Conservation (phyloP, 495 filamentous ascomycete genomes). For the Hyphodiscus hymeniophilus region DNA sequence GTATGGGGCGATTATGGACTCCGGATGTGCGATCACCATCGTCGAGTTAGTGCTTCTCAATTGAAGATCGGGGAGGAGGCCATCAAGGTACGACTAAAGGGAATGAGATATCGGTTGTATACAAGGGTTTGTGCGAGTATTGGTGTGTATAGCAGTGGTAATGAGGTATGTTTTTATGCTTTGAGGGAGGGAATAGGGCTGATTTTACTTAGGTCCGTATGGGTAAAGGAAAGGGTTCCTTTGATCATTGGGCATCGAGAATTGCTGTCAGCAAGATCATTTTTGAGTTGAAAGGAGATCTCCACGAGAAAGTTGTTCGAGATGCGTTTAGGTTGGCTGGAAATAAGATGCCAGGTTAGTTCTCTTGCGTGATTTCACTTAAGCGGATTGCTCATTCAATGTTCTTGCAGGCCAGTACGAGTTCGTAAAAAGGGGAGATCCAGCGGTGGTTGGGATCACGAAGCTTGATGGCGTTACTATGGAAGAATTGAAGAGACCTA, state of each 20-base stretch:
- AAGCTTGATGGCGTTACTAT: constrained; percentile 79
- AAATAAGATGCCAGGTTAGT: constrained; percentile 88
- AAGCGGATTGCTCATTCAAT: neutral
- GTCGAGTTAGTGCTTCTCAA: constrained; percentile 77
- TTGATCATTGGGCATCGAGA: constrained; percentile 91
- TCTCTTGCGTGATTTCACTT: neutral
- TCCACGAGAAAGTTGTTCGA: constrained; percentile 89
- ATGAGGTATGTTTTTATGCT: constrained; percentile 52
- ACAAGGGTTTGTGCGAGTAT: constrained; percentile 85
- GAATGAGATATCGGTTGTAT: constrained; percentile 87
- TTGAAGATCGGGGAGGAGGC: constrained; percentile 86
- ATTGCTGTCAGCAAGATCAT: constrained; percentile 81
- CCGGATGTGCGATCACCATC: constrained; percentile 88
- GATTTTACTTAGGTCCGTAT: constrained; percentile 57
- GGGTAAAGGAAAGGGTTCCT: constrained; percentile 97
- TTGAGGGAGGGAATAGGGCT: neutral
- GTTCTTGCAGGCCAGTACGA: constrained; percentile 70
- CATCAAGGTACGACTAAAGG: constrained; percentile 79
- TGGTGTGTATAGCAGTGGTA: constrained; percentile 90
- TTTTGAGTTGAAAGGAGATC: constrained; percentile 81
- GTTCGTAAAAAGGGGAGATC: constrained; percentile 88
- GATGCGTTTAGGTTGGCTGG: constrained; percentile 93
- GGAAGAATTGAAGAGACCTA: constrained; percentile 68
- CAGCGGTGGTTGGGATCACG: constrained; percentile 86
- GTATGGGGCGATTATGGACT: constrained; percentile 95